Base-by-base conservation (phyloP, 202 grass and related monocot genomes). In the Saccharum hybrid region DNA sequence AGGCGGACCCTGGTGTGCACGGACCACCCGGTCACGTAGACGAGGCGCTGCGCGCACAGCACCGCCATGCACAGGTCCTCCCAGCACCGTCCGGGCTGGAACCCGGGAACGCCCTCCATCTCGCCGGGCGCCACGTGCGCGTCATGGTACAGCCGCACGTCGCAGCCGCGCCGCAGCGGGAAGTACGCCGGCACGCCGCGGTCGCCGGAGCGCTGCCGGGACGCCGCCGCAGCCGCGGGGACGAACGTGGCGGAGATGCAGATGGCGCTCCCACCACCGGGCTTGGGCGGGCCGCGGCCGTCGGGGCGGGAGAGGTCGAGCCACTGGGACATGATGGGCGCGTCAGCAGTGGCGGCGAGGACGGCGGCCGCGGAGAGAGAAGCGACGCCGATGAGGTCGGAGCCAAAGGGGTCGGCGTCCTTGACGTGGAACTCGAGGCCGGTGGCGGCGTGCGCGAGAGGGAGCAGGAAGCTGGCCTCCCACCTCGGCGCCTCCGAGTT, bases 1-100 rank as follows among this genome's bases (percentile, higher is more conserved):
- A 98, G 71, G 45, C 45, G 48, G 1, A 98, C 90, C 77, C 48
- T 26, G 2, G 83, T 72, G 74, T 85, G 66, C 61, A 98, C 82
- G 12, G 95, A 93, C 92, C 95, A 98, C 6, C 95, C 95, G 28
- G 46, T 83, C 15, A 98, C 78, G 85, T 98, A 98, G 66, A 98
- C 90, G 43, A 98, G 83, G 46, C 83, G 81, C 46, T 89, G 92
- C 69, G 92, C 95, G 19, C 85, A 75, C 0, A 98, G 59, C 30
- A 98, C 88, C 16, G 95, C 92, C 46, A 85, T 39, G 69, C 95
- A 98, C 60, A 98, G 72, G 81, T 98, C 95, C 89, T 98, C 95
- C 95, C 95, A 98, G 59, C 95, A 98, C 75, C 85, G 82, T 13
- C 74, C 82, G 0, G 83, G 77, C 43, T 22, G 39, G 74, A 87